Percentiles rank a stretch among this genome's conserved stretches.
Conservation (phyloP, 2,329 filamentous ascomycete species). For the Setomelanomma holmii region DNA sequence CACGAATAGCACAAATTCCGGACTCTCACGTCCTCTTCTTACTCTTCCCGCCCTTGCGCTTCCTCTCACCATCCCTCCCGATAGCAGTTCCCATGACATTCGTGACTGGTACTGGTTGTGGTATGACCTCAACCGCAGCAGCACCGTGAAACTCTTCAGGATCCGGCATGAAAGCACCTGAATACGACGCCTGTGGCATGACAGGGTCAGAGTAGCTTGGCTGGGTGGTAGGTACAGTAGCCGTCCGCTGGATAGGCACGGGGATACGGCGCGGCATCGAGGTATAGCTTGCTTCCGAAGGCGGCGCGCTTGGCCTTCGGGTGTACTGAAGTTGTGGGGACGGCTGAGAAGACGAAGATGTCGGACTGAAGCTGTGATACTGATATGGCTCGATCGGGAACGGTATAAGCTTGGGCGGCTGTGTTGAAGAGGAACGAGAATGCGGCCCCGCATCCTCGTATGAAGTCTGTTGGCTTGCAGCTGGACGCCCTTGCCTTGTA, state of each 20-base stretch:
- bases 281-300: conserved; percentile 33
- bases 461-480: conserved; percentile 25
- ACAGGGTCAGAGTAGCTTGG: conserved; percentile 33
- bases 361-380: conserved; percentile 39
- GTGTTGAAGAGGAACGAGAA: conserved; percentile 29
- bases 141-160: conserved; percentile 14
- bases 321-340: conserved; percentile 36
- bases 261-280: conserved; percentile 47
- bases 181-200: conserved; percentile 12
- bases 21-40: conserved; percentile 24
- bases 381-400: conserved; percentile 44
- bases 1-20: conserved; percentile 6
- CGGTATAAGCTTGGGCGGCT: conserved; percentile 33
- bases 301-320: conserved; percentile 33
- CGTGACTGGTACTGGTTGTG: conserved; percentile 17
- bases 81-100: conserved; percentile 24
- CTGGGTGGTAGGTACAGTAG: conserved; percentile 17
- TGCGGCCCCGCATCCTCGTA: conserved; percentile 21
- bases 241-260: conserved; percentile 31
- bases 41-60: conserved; percentile 31
- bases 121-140: conserved; percentile 20
- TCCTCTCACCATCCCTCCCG: conserved; percentile 34
- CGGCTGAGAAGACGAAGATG: conserved; percentile 27
- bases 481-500: conserved; percentile 22
- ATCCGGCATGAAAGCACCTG: conserved; percentile 14